Evolutionary conservation across 2,329 filamentous ascomycete species (phyloP).

Genomic region (Coniosporium tulheliwenetii): DNA sequence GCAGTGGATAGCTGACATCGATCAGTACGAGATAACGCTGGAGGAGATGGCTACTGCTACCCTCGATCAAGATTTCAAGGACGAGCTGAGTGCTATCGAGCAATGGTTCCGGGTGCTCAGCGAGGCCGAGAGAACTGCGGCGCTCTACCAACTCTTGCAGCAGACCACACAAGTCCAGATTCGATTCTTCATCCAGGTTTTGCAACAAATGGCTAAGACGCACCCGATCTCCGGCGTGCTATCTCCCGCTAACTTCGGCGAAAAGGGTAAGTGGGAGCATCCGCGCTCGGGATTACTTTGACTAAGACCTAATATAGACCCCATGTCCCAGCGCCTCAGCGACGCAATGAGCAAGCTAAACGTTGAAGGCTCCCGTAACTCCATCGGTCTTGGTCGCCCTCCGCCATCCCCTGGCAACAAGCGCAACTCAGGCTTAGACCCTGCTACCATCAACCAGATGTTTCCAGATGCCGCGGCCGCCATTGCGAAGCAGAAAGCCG

Average conservation of each 20-base stretch:
- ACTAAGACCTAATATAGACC: slow-evolving; percentile 42
- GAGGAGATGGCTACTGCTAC: slow-evolving; percentile 98
- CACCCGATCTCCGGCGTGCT: slow-evolving; percentile 93
- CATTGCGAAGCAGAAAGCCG: slow-evolving; percentile 96
- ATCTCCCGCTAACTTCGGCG: slow-evolving; percentile 81
- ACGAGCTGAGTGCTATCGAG: slow-evolving; percentile 95
- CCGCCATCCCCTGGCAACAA: slow-evolving; percentile 66
- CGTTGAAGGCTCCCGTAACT: slow-evolving; percentile 75
- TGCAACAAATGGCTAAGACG: slow-evolving; percentile 98
- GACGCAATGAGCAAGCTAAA: slow-evolving; percentile 95
- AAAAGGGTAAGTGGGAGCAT: slow-evolving; percentile 54
- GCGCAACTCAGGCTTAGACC: slow-evolving; percentile 86
- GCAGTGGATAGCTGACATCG: slow-evolving; percentile 98
- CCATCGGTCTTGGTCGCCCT: slow-evolving; percentile 54
- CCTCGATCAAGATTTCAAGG: slow-evolving; percentile 98
- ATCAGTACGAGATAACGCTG: slow-evolving; percentile 95
- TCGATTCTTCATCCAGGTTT: slow-evolving; percentile 94
- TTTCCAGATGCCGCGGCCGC: slow-evolving; percentile 95
- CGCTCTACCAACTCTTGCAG: slow-evolving; percentile 86
- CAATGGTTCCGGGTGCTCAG: slow-evolving; percentile 98
- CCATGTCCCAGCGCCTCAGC: slow-evolving; percentile 89
- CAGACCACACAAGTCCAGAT: slow-evolving; percentile 99
- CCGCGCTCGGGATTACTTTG: no score
- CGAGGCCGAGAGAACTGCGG: slow-evolving; percentile 89
- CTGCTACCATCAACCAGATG: slow-evolving; percentile 93